Conservation (phyloP, 441 rosid genomes). For the Arabidopsis lyrata region DNA sequence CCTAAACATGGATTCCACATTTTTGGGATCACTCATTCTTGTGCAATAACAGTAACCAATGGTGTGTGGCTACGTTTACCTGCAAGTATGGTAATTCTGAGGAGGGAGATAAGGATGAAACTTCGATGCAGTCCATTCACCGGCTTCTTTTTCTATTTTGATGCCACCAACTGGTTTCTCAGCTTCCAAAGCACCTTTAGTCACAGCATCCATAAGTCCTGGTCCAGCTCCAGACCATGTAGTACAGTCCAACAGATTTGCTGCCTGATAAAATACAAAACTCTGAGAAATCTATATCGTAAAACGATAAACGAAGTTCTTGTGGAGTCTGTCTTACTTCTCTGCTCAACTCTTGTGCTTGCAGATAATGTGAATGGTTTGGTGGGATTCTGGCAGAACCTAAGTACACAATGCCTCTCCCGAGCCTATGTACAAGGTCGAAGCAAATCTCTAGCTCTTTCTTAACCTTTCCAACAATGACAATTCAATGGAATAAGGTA, state of each 20-base stretch:
- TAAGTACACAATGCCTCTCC: conserved; percentile 84
- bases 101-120: conserved; percentile 81
- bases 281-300: not conserved
- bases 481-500: conserved; percentile 35
- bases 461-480: conserved; percentile 66
- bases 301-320: not conserved
- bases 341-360: conserved; percentile 65
- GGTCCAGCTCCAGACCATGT: conserved; percentile 98
- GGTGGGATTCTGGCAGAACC: conserved; percentile 87
- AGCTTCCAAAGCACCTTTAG: conserved; percentile 82
- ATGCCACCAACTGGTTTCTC: conserved; percentile 84
- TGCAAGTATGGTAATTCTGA: conserved; percentile 85
- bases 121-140: conserved; percentile 90
- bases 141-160: conserved; percentile 82
- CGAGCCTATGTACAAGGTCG: conserved; percentile 69
- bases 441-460: conserved; percentile 78
- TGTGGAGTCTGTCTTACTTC: conserved; percentile 57
- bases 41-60: not conserved
- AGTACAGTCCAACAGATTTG: conserved; percentile 79
- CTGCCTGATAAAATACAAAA: conserved; percentile 58
- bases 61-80: conserved; percentile 48
- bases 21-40: conserved; percentile 8
- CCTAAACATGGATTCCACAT: conserved; percentile 48
- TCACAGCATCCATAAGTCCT: conserved; percentile 93
- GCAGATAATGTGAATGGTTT: conserved; percentile 67